Evolutionary conservation across 2,329 filamentous ascomycete species (phyloP), one percentile per base, ranked within the genome.

Genomic region (Fusarium sp.): DNA sequence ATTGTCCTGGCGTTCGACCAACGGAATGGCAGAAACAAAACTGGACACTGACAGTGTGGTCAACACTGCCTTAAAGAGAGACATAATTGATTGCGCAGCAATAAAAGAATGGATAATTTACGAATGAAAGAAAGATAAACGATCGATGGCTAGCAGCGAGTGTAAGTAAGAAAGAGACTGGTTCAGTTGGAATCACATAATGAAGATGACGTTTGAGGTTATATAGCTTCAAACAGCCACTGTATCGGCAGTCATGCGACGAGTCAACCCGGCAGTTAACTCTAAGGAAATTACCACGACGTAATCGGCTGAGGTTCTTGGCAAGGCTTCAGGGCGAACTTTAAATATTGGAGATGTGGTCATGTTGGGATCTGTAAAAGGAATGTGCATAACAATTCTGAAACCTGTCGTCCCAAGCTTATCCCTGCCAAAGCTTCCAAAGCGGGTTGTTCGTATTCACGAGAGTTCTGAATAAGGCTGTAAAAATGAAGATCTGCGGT

Each of bases 301-400:
- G 62, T 65, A 54, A 60, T 58, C 62, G 62, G 61, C 65, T 25
- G 28, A 43, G 23, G 23, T 43, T 26, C 61, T 65, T 65, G 60
- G 62, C 61, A 48, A 30, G 46, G 54, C 61, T 53, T 53, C 60
- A 64, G 39, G 37, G 46, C 46, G 42, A 65, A 65, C 53, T 61
- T 45, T 65, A 61, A 65, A 23, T 65, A 65, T 25, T 46, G 61
- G 62, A 30, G 54, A 60, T 52, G 8, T 65, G 25, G 61, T 46
- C 61, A 37, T 31, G 19, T 4, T 37, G 19, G 37, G 14, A 65
- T 58, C n/a, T 57, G 0, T 39, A 65, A 65, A 23, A 37, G 62
- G 61, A 60, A 65, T 54, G 49, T 65, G 61, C 61, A 60, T 65
- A 18, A 52, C 46, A 12, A 19, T 26, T 39, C 31, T 53, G 46